A percentile compares a stretch with the other conserved stretches of the same genome.
Evolutionary conservation across 495 filamentous ascomycete species (phyloP).

Genomic region (Evernia prunastri): DNA sequence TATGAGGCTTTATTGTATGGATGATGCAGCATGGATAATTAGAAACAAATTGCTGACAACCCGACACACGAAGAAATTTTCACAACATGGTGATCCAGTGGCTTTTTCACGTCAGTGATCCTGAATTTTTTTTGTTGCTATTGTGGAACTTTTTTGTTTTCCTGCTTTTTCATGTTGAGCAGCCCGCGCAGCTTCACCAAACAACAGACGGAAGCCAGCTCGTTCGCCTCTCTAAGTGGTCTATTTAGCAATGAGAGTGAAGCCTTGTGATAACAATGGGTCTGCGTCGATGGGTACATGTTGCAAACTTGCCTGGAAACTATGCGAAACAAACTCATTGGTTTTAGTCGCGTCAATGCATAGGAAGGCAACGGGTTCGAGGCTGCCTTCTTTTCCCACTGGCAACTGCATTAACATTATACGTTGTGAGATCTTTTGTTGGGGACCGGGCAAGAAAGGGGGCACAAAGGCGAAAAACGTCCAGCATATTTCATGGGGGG

Average conservation of each 20-base stretch:
- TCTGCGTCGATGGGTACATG: not conserved
- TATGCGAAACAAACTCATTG: not conserved
- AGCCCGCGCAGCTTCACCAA: not conserved
- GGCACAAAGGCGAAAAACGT: not conserved
- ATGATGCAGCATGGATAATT: no score
- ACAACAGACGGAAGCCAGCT: not conserved
- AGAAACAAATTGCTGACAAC: no score
- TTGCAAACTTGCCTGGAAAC: not conserved
- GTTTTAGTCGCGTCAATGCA: not conserved
- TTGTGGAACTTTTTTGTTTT: not conserved
- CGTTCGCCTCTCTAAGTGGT: not conserved
- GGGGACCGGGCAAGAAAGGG: not conserved
- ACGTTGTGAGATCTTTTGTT: not conserved
- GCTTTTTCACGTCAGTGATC: no score
- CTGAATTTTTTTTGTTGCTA: not conserved
- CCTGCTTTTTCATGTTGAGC: not conserved
- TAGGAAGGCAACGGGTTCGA: not conserved
- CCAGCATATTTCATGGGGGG: not conserved
- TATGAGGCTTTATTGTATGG: no score
- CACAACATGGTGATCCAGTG: no score
- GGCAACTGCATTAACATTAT: no score
- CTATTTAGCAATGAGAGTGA: not conserved
- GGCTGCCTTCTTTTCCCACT: not conserved
- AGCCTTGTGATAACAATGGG: not conserved
- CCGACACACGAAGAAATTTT: no score